These are phyloP conservation scores for Magnolia sinica DNA, from an alignment of 164 flowering plant species.

Conservation along the genomic window DNA sequence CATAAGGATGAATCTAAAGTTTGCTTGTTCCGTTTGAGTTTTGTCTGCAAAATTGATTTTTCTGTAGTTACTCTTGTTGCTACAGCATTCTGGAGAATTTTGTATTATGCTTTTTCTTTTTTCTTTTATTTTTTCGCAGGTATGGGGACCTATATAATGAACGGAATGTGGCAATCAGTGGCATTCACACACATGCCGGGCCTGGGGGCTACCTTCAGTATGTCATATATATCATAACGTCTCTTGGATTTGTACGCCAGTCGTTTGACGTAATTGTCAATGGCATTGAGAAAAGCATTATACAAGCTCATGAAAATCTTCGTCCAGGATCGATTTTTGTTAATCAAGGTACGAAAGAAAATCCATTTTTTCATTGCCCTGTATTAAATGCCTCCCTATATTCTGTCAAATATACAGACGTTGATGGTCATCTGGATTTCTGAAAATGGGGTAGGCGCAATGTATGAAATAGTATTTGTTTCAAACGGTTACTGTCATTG, in stretches of 20 bases:
- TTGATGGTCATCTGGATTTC: neutral
- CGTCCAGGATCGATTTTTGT: conserved; percentile 87
- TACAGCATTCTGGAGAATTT: neutral
- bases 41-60: neutral
- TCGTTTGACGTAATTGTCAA: conserved; percentile 93
- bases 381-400: neutral
- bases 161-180: conserved; percentile 94
- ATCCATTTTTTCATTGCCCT: neutral
- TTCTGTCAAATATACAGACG: neutral
- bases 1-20: too few relatives aligned
- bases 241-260: conserved; percentile 97
- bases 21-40: too few relatives aligned
- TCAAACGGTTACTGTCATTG: neutral
- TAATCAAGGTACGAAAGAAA: conserved; percentile 55
- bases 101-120: neutral
- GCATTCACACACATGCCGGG: conserved; percentile 98
- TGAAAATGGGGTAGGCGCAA: neutral
- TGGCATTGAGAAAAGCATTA: conserved; percentile 90
- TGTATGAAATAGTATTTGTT: neutral
- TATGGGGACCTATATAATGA: conserved; percentile 85
- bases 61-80: neutral
- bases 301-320: conserved; percentile 88
- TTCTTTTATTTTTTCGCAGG: conserved; percentile 37
- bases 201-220: conserved; percentile 99
- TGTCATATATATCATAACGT: conserved; percentile 85